Conservation (phyloP, 2,329 filamentous ascomycete genomes). For the Neoarthrinium moseri region DNA sequence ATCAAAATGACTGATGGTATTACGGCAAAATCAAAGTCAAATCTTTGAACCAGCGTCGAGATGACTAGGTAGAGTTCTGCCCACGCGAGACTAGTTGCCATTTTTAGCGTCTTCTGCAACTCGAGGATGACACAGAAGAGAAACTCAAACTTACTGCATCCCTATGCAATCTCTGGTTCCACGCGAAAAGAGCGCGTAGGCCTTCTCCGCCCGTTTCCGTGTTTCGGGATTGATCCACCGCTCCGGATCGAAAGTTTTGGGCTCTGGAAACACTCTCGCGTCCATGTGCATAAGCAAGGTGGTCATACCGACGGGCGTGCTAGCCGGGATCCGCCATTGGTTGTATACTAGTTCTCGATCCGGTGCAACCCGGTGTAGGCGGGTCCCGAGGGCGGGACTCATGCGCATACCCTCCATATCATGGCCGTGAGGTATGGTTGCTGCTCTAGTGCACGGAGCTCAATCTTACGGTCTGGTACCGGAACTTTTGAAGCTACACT, state of each 20-base stretch:
- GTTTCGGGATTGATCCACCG: slow-evolving; percentile 19
- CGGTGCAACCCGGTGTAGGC: slow-evolving; percentile 41
- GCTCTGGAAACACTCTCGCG: slow-evolving; percentile 21
- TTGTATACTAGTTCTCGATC: slow-evolving; percentile 22
- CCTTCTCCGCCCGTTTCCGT: background rate
- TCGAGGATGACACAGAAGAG: no score
- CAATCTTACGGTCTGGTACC: no score
- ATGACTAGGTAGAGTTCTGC: slow-evolving; percentile 19
- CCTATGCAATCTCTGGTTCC: slow-evolving; percentile 7
- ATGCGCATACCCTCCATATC: slow-evolving; percentile 45
- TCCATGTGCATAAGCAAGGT: slow-evolving; percentile 23
- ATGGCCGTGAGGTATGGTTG: slow-evolving; percentile 42
- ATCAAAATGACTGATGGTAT: background rate
- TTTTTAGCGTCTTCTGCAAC: no score
- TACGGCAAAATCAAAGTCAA: slow-evolving; percentile 14
- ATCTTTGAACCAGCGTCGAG: slow-evolving; percentile 13
- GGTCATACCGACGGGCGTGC: slow-evolving; percentile 29
- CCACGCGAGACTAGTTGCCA: slow-evolving; percentile 18
- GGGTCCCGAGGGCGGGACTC: slow-evolving; percentile 37
- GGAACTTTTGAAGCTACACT: no score
- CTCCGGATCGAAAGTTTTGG: slow-evolving; percentile 23
- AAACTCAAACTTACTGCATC: slow-evolving; percentile 7
- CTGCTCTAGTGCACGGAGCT: slow-evolving; percentile 20
- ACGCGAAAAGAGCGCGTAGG: slow-evolving; percentile 3
- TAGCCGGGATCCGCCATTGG: slow-evolving; percentile 23